Base-by-base conservation (phyloP, 805 yeast species). In the Torulaspora franciscae region DNA sequence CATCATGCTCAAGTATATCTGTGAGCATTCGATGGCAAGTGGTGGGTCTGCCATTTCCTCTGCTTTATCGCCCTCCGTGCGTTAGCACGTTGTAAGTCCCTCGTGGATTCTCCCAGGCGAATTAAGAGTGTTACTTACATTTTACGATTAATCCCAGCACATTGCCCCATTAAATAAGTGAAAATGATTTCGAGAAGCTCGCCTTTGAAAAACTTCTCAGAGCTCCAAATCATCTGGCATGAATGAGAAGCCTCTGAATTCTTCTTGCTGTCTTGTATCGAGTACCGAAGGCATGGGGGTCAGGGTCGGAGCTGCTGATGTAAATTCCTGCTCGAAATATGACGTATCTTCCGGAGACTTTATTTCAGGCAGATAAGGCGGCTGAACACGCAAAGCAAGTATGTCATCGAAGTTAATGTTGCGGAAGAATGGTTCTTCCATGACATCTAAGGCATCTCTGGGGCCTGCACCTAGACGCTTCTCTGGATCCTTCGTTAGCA, bases 161-260 rank as follows among this genome's bases (percentile, higher is more conserved):
- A 19, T 19, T 19, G 22, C 22, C 22, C 22, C 5, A 19, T 19
- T 19, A 4, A 19, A 19, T 19, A 19, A 19, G 22, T 19, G 22
- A 19, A 5, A 19, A 5, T 19, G 22, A 4, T 19, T 5, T 19
- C 22, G 22, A 19, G 5, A 19, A 19, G 22, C 22, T 19, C 22
- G 22, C 22, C 5, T 19, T 19, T 5, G 5, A 19, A 19, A 5
- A 19, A 14, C 23, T 3, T 14, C 8, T 58, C 49, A 68, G 43
- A 70, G 44, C 22, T 64, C 68, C 10, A 68, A 53, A 26, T 79
- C 80, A 40, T 82, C 89, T 24, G 84, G 77, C 57, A 85, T 79
- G 65, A 89, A 91, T 1, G 97, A 88, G 69, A 93, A 93, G 3
- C 99, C 99, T 57, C 98, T 80, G 77, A 93, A 93, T 70, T 88